Conservation (phyloP, 208 protist genomes). For the Acanthamoeba lenticulata region DNA sequence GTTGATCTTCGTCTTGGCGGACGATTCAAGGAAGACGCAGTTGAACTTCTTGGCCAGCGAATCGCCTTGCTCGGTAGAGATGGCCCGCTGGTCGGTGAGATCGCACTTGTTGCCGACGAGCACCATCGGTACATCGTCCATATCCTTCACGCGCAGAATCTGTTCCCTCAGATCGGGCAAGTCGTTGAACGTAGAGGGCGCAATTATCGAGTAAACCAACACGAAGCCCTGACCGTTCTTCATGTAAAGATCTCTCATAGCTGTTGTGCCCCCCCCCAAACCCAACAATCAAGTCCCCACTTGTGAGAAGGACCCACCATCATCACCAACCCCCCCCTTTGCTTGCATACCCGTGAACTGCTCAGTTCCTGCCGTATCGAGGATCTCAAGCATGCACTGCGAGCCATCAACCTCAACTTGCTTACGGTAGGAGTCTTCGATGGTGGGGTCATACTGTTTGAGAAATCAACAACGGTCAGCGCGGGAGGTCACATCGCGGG, state of each 20-base stretch:
- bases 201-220: slow-evolving; percentile 84
- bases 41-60: slow-evolving; percentile 81
- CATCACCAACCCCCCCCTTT: too few species aligned
- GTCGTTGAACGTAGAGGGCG: slow-evolving; percentile 84
- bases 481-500: not conserved
- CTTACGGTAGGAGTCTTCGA: slow-evolving; percentile 89
- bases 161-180: slow-evolving; percentile 86
- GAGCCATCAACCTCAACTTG: slow-evolving; percentile 86
- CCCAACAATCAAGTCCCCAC: too few species aligned
- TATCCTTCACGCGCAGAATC: slow-evolving; percentile 89
- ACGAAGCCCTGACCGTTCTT: slow-evolving; percentile 85
- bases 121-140: slow-evolving; percentile 80
- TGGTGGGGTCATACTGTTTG: slow-evolving; percentile 87
- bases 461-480: not conserved
- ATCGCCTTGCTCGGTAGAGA: slow-evolving; percentile 82
- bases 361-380: slow-evolving; percentile 64
- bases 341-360: slow-evolving; percentile 19
- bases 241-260: slow-evolving; percentile 86
- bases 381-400: slow-evolving; percentile 81
- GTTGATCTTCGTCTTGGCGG: slow-evolving; percentile 88
- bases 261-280: not conserved
- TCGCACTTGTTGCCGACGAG: slow-evolving; percentile 88
- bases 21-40: slow-evolving; percentile 74
- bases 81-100: slow-evolving; percentile 81
- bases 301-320: not conserved